Evolutionary conservation across 208 protist species (phyloP), one percentile per base, ranked within the genome.

Genomic region (Baffinella frigidus): DNA sequence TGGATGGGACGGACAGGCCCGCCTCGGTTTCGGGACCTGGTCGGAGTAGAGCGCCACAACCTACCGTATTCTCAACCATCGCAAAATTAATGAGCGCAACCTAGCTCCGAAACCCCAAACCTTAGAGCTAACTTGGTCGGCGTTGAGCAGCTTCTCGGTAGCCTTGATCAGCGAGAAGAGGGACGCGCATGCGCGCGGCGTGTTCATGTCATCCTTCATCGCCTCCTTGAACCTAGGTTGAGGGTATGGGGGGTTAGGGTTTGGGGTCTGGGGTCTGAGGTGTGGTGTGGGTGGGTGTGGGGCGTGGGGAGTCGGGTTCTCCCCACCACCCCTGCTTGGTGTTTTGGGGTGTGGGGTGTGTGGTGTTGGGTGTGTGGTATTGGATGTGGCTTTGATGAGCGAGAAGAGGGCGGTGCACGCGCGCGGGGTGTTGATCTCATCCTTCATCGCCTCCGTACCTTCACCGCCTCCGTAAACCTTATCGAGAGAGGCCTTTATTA

Each of bases 81-180:
- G 11, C 24, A 7, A 14, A 45, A 2, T 20, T 61, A 83, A 51
- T 9, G 11, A 44, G n/a, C 10, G 11, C 0, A 11, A 87, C 14
- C 3, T 35, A 87, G 0, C 36, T n/a, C 4, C 68, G 41, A 1
- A 41, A 38, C 0, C 68, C 45, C 77, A 4, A 41, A 68, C 45
- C 5, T 83, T 33, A 10, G 7, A 43, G 36, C 77, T 3, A 1
- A 87, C 44, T 43, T 45, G 20, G 45, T 73, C 83, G 10, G 83
- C 38, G 17, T 67, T 73, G 45, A 73, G 56, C 51, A 73, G 45
- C 36, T 45, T 39, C 61, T 90, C 83, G 7, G 51, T 73, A 33
- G 30, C 14, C 83, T 90, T 90, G 83, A 90, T 39, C 9, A 90
- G 41, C 7, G 51, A 30, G 83, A 90, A 90, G 38, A 90, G 83